Evolutionary conservation across 768 basidiomycete genomes (phyloP).

Genomic region (Aureoboletus auriporus): DNA sequence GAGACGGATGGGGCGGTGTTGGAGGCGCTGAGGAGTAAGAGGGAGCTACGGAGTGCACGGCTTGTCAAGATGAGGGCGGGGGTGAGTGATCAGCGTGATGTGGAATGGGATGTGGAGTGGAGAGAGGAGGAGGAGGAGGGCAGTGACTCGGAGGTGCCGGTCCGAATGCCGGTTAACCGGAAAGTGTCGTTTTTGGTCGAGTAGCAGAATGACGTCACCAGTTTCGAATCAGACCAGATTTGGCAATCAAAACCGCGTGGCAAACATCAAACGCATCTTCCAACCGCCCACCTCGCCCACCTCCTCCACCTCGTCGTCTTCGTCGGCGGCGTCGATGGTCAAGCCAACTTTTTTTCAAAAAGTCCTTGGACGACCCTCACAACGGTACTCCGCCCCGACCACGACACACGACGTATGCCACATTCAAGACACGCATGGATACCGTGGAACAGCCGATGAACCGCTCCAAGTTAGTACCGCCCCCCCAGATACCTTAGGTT

Average conservation of each 20-base stretch:
- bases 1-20: slow-evolving; percentile 50
- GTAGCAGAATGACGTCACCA: slow-evolving; percentile 16
- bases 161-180: slow-evolving; percentile 40
- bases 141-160: slow-evolving; percentile 32
- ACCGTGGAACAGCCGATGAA: slow-evolving; percentile 11
- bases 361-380: slow-evolving; percentile 60
- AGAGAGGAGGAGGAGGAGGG: slow-evolving; percentile 44
- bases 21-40: slow-evolving; percentile 45
- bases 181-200: slow-evolving; percentile 45
- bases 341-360: slow-evolving; percentile 58
- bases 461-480: slow-evolving; percentile 17
- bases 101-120: slow-evolving; percentile 38
- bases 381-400: slow-evolving; percentile 44
- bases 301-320: not conserved
- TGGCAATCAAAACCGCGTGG: slow-evolving; percentile 21
- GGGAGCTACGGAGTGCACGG: slow-evolving; percentile 64
- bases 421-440: not conserved
- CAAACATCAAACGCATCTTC: slow-evolving; percentile 5
- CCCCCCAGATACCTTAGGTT: not conserved
- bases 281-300: not conserved
- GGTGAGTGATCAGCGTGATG: slow-evolving; percentile 36
- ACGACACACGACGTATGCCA: slow-evolving; percentile 6
- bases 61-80: slow-evolving; percentile 52
- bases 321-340: slow-evolving; percentile 35
- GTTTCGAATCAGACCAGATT: slow-evolving; percentile 19